phyloP scores from a whole-genome alignment of 2,329 filamentous ascomycete genomes.

The Colletotrichum camelliae region DNA sequence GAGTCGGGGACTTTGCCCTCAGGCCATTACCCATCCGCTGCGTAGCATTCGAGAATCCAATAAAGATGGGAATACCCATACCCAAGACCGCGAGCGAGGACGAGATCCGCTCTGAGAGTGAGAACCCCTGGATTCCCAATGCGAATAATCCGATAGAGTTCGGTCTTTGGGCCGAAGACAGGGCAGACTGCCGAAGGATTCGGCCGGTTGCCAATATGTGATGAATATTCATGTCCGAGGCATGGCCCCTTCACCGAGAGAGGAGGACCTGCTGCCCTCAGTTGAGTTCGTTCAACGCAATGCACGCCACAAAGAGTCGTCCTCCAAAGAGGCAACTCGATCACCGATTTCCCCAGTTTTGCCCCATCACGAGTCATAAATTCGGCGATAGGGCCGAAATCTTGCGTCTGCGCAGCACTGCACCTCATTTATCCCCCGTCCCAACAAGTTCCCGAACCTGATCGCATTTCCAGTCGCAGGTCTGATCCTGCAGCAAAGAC shows the following conservation, averaged over 20 bases:
- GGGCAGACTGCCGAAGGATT: not conserved
- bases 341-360: not conserved
- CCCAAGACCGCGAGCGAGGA: not conserved
- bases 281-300: not conserved
- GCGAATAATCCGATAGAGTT: not conserved
- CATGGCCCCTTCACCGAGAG: not conserved
- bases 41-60: not conserved
- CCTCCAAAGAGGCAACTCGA: not conserved
- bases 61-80: not conserved
- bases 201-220: constrained; percentile 5
- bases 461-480: not conserved
- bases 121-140: not conserved
- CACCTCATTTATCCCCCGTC: not conserved
- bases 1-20: not conserved
- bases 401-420: not conserved
- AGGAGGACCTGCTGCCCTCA: not conserved
- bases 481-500: not conserved
- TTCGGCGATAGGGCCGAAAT: not conserved
- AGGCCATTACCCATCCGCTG: not conserved
- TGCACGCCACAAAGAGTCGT: not conserved
- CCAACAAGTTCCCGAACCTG: not conserved
- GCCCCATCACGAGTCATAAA: not conserved
- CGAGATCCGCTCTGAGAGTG: not conserved
- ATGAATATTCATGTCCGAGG: not conserved
- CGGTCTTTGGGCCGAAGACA: not conserved